Base-by-base conservation (phyloP, 495 filamentous ascomycete genomes). In the Ascobolus immersus region DNA sequence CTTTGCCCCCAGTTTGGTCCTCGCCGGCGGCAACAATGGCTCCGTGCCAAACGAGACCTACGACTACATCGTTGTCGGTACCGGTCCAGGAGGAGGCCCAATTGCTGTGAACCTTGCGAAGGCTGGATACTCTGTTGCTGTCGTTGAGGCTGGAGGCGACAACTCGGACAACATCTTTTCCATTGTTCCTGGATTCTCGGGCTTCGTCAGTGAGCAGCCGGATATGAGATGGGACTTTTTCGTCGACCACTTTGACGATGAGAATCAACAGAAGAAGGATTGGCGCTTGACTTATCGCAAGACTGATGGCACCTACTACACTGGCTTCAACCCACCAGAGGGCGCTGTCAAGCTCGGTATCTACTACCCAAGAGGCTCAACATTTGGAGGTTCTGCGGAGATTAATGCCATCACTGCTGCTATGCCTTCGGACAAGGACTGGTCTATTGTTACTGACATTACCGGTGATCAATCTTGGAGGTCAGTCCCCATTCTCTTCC, bases 1-100 rank as follows among this genome's bases (percentile, higher is more conserved):
- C n/a, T n/a, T n/a, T n/a, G n/a, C n/a, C n/a, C n/a, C n/a, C n/a
- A n/a, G n/a, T n/a, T n/a, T n/a, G n/a, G n/a, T n/a, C n/a, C n/a
- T n/a, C n/a, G n/a, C n/a, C n/a, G n/a, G n/a, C n/a, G n/a, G n/a
- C n/a, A n/a, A n/a, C n/a, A n/a, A n/a, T n/a, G n/a, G n/a, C n/a
- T n/a, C n/a, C n/a, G n/a, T n/a, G n/a, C n/a, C n/a, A n/a, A n/a
- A n/a, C n/a, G n/a, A n/a, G n/a, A n/a, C n/a, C 15, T 73, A 71
- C 44, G 71, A 74, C 37, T 74, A 73, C 48, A 59, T 76, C 36
- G 56, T 76, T 13, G 63, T 74, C 0, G 71, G 71, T 21, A 63
- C 59, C 22, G 71, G 70, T 14, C 63, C 70, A 3, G 71, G 71
- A 13, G 70, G 71, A 6, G 67, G 66, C 4, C 67, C 67, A 6